A percentile compares a stretch with the other conserved stretches of the same genome.
These are phyloP conservation scores for Fusarium chuoi DNA, from an alignment of 2,329 filamentous ascomycete species.

Conservation along the genomic window DNA sequence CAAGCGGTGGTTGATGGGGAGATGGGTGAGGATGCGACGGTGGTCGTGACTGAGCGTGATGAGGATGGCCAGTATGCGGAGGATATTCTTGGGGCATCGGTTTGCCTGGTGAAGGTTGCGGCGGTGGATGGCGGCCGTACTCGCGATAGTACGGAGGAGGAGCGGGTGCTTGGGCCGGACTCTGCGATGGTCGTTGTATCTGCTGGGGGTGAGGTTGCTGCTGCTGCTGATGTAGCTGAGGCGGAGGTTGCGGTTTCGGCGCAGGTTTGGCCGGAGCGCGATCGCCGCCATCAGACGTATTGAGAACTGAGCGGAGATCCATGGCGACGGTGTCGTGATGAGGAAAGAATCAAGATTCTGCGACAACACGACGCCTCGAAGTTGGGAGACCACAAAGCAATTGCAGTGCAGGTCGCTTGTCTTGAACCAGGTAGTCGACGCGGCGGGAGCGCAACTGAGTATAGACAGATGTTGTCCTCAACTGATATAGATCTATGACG, in stretches of 20 bases:
- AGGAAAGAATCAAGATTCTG: conserved; percentile 15
- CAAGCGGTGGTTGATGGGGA: conserved; percentile 42
- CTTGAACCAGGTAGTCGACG: conserved; percentile 35
- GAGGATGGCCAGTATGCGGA: conserved; percentile 44
- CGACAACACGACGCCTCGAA: conserved; percentile 29
- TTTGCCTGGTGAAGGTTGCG: conserved; percentile 61
- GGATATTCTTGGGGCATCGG: conserved; percentile 59
- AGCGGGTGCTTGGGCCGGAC: conserved; percentile 45
- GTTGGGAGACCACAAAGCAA: conserved; percentile 33
- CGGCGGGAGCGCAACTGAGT: conserved; percentile 26
- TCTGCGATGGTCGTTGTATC: conserved; percentile 55
- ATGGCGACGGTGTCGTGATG: conserved; percentile 45
- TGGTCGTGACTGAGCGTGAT: conserved; percentile 47
- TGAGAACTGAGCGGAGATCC: conserved; percentile 67
- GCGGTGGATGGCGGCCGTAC: conserved; percentile 57
- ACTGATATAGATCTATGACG: background rate
- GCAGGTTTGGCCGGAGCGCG: conserved; percentile 49
- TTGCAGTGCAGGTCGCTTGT: conserved; percentile 33
- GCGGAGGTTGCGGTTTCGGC: conserved; percentile 49
- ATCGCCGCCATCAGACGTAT: conserved; percentile 60
- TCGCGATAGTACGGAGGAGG: conserved; percentile 60
- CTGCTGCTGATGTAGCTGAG: conserved; percentile 42
- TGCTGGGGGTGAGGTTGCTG: conserved; percentile 53
- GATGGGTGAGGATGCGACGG: conserved; percentile 49
- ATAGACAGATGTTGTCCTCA: conserved; percentile 5